Conservation (phyloP, 1,284 basidiomycete species). For the Laetiporus sulphureus region DNA sequence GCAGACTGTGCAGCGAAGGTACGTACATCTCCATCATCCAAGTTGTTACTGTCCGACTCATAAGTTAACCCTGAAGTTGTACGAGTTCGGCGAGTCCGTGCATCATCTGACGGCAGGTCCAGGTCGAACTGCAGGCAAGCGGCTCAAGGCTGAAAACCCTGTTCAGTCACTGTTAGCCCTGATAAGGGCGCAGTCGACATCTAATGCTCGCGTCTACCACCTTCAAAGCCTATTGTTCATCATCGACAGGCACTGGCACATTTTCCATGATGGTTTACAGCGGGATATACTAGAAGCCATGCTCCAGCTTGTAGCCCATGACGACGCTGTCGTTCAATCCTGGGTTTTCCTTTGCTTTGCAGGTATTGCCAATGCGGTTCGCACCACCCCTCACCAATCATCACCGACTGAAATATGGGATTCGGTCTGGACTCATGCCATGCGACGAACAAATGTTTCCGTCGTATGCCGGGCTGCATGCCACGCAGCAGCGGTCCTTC, state of each 20-base stretch:
- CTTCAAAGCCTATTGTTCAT: conserved; percentile 84
- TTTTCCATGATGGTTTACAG: conserved; percentile 52
- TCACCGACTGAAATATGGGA: conserved; percentile 50
- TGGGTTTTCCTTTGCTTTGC: conserved; percentile 82
- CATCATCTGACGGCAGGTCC: conserved; percentile 28
- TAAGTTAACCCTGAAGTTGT: conserved; percentile 38
- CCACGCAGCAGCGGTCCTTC: conserved; percentile 59
- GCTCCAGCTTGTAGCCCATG: conserved; percentile 53
- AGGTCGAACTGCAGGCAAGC: conserved; percentile 35
- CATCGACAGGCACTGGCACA: conserved; percentile 66
- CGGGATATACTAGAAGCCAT: conserved; percentile 49
- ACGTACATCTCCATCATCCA: conserved; percentile 1
- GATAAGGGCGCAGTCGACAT: conserved; percentile 32
- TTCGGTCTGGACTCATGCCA: conserved; percentile 74
- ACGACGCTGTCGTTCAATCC: conserved; percentile 62
- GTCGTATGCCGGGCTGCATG: conserved; percentile 74
- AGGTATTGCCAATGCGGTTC: conserved; percentile 52
- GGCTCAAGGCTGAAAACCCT: conserved; percentile 49
- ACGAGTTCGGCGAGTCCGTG: conserved; percentile 52
- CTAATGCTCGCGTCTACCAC: conserved; percentile 41
- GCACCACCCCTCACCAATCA: conserved; percentile 7
- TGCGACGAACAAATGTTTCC: conserved; percentile 64
- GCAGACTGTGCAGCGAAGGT: conserved; percentile 76
- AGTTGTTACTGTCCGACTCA: not conserved
- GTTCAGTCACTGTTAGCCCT: conserved; percentile 50